A percentile compares a stretch with the other conserved stretches of the same genome.
These are phyloP conservation scores for Beauveria sp. DNA, from an alignment of 2,329 filamentous ascomycete species.

Conservation along the genomic window DNA sequence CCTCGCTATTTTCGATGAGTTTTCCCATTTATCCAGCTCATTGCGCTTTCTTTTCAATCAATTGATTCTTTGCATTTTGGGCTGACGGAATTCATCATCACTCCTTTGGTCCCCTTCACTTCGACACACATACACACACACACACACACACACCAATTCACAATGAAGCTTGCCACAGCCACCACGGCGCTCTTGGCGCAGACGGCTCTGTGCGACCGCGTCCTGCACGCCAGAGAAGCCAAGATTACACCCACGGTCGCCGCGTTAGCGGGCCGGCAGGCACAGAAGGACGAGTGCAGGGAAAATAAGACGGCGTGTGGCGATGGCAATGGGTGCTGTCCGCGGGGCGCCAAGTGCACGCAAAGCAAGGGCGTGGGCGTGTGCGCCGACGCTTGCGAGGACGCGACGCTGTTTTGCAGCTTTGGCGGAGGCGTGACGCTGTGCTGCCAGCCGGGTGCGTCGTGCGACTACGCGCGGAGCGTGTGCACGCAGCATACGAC, in stretches of 20 bases:
- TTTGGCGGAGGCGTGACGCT: neutral
- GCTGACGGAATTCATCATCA: neutral
- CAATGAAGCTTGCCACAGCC: constrained; percentile 4
- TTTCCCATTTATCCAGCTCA: neutral
- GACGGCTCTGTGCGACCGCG: neutral
- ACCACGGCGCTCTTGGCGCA: neutral
- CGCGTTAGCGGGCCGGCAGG: neutral
- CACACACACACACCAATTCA: neutral
- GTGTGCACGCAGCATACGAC: constrained; percentile 3
- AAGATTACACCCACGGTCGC: neutral
- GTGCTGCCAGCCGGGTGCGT: constrained; percentile 6
- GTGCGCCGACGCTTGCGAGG: constrained; percentile 2
- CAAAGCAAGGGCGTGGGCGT: constrained; percentile 3
- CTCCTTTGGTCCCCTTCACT: neutral
- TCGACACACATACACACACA: no score
- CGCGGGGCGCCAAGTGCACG: neutral
- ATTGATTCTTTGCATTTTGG: neutral
- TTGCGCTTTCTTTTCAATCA: neutral
- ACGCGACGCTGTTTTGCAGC: neutral
- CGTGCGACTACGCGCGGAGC: constrained; percentile 6
- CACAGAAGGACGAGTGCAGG: neutral
- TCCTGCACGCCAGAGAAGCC: neutral
- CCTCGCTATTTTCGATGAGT: neutral
- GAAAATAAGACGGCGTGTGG: constrained; percentile 5
- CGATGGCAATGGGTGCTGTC: constrained; percentile 10